phyloP scores from a whole-genome alignment of 805 yeast species.

The Geotrichum ghanense region DNA sequence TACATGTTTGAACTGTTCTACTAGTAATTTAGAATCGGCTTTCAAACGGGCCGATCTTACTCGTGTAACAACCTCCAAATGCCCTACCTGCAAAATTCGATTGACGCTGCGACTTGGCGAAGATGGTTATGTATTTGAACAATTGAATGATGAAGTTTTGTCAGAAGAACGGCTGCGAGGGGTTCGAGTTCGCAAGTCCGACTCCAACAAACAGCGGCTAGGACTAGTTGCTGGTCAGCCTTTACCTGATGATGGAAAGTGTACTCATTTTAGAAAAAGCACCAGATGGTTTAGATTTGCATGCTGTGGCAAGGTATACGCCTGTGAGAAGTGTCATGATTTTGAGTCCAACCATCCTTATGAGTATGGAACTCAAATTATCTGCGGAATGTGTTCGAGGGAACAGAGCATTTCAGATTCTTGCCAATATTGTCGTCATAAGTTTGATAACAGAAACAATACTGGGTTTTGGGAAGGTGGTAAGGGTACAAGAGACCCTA shows the following conservation, averaged over 20 bases:
- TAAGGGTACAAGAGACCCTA: constrained; percentile 30
- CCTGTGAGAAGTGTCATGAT: constrained; percentile 34
- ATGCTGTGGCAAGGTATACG: constrained; percentile 31
- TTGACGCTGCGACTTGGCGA: constrained; percentile 25
- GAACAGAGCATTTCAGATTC: constrained; percentile 29
- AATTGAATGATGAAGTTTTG: constrained; percentile 22
- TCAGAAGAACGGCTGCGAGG: constrained; percentile 9
- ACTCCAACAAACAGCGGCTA: constrained; percentile 16
- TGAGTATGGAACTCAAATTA: constrained; percentile 30
- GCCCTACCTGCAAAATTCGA: constrained; percentile 28
- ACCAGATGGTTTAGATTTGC: constrained; percentile 33
- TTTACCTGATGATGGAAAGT: constrained; percentile 28
- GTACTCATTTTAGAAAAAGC: constrained; percentile 31
- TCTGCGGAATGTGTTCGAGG: constrained; percentile 32
- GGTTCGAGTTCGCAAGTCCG: constrained; percentile 11
- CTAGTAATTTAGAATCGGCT: constrained; percentile 12
- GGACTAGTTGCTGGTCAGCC: constrained; percentile 28
- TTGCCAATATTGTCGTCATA: constrained; percentile 28
- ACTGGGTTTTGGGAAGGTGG: constrained; percentile 37
- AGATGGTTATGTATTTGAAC: constrained; percentile 20
- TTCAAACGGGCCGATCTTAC: constrained; percentile 26
- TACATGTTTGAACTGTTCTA: constrained; percentile 26
- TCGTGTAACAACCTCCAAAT: constrained; percentile 20
- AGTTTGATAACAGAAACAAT: constrained; percentile 20
- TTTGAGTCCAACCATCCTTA: constrained; percentile 25